Evolutionary conservation across 495 filamentous ascomycete species (phyloP), one percentile per base, ranked within the genome.

Genomic region (Aspergillus ellipticus): DNA sequence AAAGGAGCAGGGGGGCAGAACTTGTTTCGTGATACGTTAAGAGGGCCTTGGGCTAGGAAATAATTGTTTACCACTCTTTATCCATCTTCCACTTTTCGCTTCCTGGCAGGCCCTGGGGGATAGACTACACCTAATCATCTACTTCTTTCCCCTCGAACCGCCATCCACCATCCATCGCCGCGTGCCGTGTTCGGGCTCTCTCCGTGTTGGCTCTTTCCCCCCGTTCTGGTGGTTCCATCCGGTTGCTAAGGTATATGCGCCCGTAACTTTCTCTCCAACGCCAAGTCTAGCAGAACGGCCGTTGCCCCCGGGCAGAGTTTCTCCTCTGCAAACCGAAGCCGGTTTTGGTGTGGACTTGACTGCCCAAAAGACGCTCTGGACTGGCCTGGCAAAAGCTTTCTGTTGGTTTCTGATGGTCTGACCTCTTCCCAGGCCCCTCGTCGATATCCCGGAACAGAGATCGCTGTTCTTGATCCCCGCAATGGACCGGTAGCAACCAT

Each of bases 401-500:
- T 17, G 6, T 49, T 21, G 19, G 33, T n/a, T 41, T 28, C n/a
- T 11, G 33, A 28, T 29, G 19, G 22, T 41, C 35, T 49, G 42
- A 49, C 28, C n/a, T 31, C 47, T 9, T 48, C 37, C 31, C 47
- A 24, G 51, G 11, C 37, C 5, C 48, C 35, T 57, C 48, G 16
- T 51, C 48, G 6, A 26, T 53, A 21, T 49, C 48, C 42, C 51
- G 53, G 57, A 62, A 63, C 64, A 61, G 62, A 63, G 43, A 42
- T 56, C 58, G 56, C 58, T 65, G 54, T 62, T 43, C 57, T 62
- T 57, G 42, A 43, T 57, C 61, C 66, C 66, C 74, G 71, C 69
- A 66, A 76, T 76, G 74, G 74, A 74, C 66, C 72, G 69, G 60
- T 76, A 74, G 63, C 67, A 62, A 61, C 57, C 51, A 45, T 68